Percentiles rank a stretch among this genome's conserved stretches.
Evolutionary conservation across 163 green algal species (phyloP).

Genomic region (Prototheca cutis): DNA sequence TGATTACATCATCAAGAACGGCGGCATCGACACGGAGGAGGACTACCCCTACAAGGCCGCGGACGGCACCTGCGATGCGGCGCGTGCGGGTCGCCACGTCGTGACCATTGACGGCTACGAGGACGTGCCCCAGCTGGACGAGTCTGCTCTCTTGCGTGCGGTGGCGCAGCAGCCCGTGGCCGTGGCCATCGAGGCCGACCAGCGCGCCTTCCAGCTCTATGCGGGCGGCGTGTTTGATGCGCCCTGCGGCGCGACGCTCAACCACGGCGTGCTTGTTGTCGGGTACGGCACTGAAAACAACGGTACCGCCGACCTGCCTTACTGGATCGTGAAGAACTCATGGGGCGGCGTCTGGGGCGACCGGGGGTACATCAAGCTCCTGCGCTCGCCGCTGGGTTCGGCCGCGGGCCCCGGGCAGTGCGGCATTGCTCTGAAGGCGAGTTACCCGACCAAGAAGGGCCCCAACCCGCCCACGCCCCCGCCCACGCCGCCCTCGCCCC

Average conservation of each 20-base stretch:
- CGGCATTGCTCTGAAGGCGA: constrained; percentile 65
- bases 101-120: constrained; percentile 75
- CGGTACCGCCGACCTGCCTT: constrained; percentile 38
- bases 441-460: constrained; percentile 56
- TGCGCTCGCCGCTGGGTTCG: constrained; percentile 6
- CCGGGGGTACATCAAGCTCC: constrained; percentile 43
- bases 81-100: constrained; percentile 40
- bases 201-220: constrained; percentile 92
- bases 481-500: constrained; percentile 32
- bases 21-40: constrained; percentile 86
- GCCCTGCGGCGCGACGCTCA: constrained; percentile 57
- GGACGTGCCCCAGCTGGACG: constrained; percentile 55
- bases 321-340: constrained; percentile 82
- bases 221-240: constrained; percentile 73
- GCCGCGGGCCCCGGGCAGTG: constrained; percentile 46
- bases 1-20: constrained; percentile 72
- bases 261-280: constrained; percentile 77
- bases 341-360: constrained; percentile 59
- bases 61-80: constrained; percentile 45
- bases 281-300: constrained; percentile 50
- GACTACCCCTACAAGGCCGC: constrained; percentile 66
- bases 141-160: constrained; percentile 45
- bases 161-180: constrained; percentile 67
- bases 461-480: constrained; percentile 47
- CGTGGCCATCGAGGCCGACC: constrained; percentile 74